Base-by-base conservation (phyloP, 495 filamentous ascomycete species). In the Neurospora sp. region DNA sequence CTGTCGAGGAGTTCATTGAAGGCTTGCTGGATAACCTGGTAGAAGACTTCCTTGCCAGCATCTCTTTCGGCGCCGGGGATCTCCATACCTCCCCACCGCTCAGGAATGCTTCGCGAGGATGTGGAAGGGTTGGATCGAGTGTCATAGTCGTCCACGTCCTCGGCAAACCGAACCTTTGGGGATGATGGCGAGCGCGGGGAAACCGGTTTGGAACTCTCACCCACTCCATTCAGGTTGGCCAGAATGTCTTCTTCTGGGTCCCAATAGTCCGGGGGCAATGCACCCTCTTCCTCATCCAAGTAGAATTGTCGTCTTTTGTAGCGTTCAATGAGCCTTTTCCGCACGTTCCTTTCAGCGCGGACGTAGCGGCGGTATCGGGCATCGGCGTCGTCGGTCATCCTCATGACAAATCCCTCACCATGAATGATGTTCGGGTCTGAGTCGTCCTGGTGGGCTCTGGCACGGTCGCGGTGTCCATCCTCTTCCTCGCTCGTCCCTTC, bases 1-100 rank as follows among this genome's bases (percentile, higher is more conserved):
- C 89, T 84, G 79, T 97, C 93, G 6, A 99, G 87, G 5, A 98
- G 84, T 80, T 98, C 94, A 78, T 98, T 97, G 80, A 97, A 91
- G 1, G 92, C 93, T 78, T 97, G 90, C 77, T 97, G 93, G 0
- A 92, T 92, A 20, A 95, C 90, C 78, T 97, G 93, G 77, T 96
- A 97, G 8, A 98, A 84, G 18, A 97, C 89, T 77, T 98, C 96
- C 75, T 92, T 93, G 39, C 93, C 93, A 9, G 92, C 88, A 77
- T 97, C 94, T 75, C 84, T 86, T 77, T 97, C 94, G 18, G 90
- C 89, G 70, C 93, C 92, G 10, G 92, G 92, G 14, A 93, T 91
- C 74, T 94, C 92, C 77, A 92, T 92, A 10, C 90, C 93, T 42
- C 90, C 93, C 93, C 92, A 94, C 44, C 93, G 85, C 79, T 96